Evolutionary conservation across 2,329 filamentous ascomycete species (phyloP).

Genomic region (Penicillium sp.): DNA sequence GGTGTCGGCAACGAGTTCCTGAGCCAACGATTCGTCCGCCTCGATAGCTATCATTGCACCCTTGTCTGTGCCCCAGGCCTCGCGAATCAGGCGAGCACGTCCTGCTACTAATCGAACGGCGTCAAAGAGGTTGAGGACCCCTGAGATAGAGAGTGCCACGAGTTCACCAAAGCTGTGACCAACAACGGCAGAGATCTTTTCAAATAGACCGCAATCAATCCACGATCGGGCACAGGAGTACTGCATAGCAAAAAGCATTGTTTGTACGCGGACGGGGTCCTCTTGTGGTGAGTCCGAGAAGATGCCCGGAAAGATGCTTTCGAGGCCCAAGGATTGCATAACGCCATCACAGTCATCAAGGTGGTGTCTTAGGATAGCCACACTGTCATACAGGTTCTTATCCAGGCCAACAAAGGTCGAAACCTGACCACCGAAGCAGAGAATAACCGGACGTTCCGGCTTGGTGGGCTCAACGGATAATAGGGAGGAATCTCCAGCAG

Average conservation of each 20-base stretch:
- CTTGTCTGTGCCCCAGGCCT: conserved; percentile 31
- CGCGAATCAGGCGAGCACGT: conserved; percentile 30
- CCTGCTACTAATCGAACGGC: conserved; percentile 28
- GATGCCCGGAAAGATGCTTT: conserved; percentile 36
- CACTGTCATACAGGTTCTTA: conserved; percentile 30
- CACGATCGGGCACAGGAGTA: conserved; percentile 37
- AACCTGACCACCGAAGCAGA: conserved; percentile 46
- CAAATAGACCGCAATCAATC: conserved; percentile 34
- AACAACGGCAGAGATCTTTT: conserved; percentile 32
- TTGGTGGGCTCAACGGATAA: background rate
- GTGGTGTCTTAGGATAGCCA: conserved; percentile 32
- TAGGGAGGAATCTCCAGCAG: background rate
- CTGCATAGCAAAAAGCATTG: conserved; percentile 38
- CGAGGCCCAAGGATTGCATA: conserved; percentile 28
- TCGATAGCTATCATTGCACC: conserved; percentile 37
- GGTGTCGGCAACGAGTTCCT: background rate
- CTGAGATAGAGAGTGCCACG: conserved; percentile 32
- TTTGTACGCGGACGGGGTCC: conserved; percentile 34
- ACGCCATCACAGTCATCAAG: conserved; percentile 38
- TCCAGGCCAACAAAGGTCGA: conserved; percentile 31
- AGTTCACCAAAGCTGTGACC: conserved; percentile 40
- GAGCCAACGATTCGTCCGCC: conserved; percentile 14
- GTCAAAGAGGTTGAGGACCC: conserved; percentile 31
- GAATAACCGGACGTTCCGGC: conserved; percentile 28
- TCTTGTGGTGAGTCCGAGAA: conserved; percentile 26